Evolutionary conservation across 2,329 filamentous ascomycete species (phyloP).

Genomic region (Meredithiella fracta): DNA sequence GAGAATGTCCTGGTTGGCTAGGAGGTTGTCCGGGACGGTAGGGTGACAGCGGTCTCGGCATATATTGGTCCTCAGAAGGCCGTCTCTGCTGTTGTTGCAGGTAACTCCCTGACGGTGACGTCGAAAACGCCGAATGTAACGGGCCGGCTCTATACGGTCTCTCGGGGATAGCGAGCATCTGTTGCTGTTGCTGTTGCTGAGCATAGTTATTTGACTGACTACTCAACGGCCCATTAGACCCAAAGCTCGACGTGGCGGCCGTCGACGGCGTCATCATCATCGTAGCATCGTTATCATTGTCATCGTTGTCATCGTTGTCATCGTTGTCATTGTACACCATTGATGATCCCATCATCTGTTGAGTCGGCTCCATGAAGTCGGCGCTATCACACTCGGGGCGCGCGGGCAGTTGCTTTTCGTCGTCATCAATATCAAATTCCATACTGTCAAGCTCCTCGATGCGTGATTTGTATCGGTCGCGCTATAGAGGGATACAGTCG

Average conservation of each 20-base stretch:
- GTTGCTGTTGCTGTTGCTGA: neutral
- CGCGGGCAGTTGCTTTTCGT: constrained; percentile 62
- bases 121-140: constrained; percentile 14
- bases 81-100: constrained; percentile 16
- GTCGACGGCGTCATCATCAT: constrained; percentile 7
- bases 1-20: constrained; percentile 21
- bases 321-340: constrained; percentile 27
- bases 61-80: constrained; percentile 39
- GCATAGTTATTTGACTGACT: neutral
- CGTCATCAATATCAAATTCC: constrained; percentile 32
- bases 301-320: constrained; percentile 22
- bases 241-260: constrained; percentile 5
- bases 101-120: constrained; percentile 20
- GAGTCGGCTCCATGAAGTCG: constrained; percentile 11
- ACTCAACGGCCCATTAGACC: neutral
- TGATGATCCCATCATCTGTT: constrained; percentile 24
- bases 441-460: constrained; percentile 74
- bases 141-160: constrained; percentile 6
- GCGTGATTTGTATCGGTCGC: constrained; percentile 75
- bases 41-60: constrained; percentile 57
- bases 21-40: constrained; percentile 34
- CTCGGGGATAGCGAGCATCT: constrained; percentile 11
- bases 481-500: constrained; percentile 35
- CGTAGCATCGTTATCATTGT: neutral
- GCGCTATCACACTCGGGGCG: constrained; percentile 39